Evolutionary conservation across 2,329 filamentous ascomycete genomes (phyloP).

Genomic region (Claviceps citrina): DNA sequence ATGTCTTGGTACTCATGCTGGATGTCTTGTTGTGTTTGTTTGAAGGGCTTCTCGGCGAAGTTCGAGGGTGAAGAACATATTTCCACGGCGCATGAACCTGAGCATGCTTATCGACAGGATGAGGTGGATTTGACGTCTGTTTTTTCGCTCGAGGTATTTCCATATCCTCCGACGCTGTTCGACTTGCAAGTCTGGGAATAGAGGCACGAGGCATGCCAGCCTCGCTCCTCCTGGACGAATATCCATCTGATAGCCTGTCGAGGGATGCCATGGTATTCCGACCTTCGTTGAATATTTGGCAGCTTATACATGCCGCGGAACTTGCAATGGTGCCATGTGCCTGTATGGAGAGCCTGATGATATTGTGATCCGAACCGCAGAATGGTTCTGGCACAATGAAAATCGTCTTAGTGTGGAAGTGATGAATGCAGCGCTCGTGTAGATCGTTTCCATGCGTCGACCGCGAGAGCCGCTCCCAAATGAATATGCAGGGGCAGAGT

Average conservation of each 20-base stretch:
- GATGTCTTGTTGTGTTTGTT: conserved; percentile 27
- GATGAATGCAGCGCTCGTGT: neutral
- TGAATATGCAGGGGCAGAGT: neutral
- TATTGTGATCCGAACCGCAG: neutral
- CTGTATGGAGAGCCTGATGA: neutral
- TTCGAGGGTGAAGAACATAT: conserved; percentile 14
- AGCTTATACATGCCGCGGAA: conserved; percentile 9
- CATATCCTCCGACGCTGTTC: conserved; percentile 10
- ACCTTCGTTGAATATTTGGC: conserved; percentile 11
- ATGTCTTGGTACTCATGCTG: conserved; percentile 20
- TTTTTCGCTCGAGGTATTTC: conserved; percentile 9
- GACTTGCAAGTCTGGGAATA: conserved; percentile 12
- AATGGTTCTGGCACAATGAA: neutral
- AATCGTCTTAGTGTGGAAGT: neutral
- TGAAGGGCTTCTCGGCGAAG: conserved; percentile 12
- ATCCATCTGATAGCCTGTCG: conserved; percentile 23
- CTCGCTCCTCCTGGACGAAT: conserved; percentile 15
- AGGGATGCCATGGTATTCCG: conserved; percentile 28
- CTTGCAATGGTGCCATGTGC: neutral
- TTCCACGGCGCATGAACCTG: conserved; percentile 11
- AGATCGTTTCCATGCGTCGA: neutral
- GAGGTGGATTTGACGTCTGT: conserved; percentile 9
- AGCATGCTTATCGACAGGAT: conserved; percentile 11
- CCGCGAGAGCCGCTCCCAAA: neutral
- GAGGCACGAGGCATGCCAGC: conserved; percentile 10